A percentile compares a stretch with the other conserved stretches of the same genome.
phyloP scores from a whole-genome alignment of 768 basidiomycete species.

The Auricularia cornea region DNA sequence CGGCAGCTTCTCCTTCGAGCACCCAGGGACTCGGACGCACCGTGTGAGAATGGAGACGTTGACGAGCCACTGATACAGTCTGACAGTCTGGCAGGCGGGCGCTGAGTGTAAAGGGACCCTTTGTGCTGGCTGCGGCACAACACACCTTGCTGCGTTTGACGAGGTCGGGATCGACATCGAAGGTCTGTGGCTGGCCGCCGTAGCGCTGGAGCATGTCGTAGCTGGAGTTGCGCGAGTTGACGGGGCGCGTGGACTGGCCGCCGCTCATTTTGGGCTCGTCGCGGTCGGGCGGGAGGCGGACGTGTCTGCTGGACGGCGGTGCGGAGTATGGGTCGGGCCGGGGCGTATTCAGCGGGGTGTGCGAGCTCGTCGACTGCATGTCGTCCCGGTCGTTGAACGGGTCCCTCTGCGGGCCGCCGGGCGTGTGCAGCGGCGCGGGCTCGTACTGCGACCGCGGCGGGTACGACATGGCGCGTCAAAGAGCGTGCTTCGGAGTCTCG shows the following conservation, averaged over 20 bases:
- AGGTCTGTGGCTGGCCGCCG: background rate
- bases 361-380: background rate
- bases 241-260: background rate
- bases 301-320: background rate
- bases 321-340: background rate
- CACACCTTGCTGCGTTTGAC: background rate
- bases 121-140: background rate
- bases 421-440: too few species aligned
- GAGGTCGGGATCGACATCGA: background rate
- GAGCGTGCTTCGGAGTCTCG: too few species aligned
- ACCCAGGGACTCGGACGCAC: too few species aligned
- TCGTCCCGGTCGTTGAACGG: background rate
- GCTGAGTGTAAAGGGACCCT: background rate
- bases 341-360: background rate
- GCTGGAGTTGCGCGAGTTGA: background rate
- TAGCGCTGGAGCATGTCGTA: background rate
- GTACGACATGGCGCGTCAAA: too few species aligned
- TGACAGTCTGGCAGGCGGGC: conserved; percentile 36
- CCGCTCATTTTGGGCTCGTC: background rate
- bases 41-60: conserved; percentile 71
- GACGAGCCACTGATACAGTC: conserved; percentile 64
- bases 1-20: too few species aligned
- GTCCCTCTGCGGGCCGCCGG: too few species aligned
- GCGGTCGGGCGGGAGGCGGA: background rate
- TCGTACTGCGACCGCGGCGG: too few species aligned